Percentiles rank a stretch among this genome's conserved stretches.
Conservation (phyloP, 257 asterid species). For the Nicotiana knightiana region DNA sequence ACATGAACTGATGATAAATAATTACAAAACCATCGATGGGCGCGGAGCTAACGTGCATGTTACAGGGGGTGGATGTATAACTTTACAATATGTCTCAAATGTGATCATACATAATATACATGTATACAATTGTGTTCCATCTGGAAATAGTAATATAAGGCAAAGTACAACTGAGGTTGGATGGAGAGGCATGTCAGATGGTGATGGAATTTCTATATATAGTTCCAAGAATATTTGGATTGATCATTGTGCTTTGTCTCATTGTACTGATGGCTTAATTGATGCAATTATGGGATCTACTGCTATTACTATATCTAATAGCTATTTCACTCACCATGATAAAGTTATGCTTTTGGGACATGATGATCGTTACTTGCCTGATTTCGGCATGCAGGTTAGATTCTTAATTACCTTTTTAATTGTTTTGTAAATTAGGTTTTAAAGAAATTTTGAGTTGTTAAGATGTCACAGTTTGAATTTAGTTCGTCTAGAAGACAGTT, state of each 20-base stretch:
- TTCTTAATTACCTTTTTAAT: background rate
- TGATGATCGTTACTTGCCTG: slow-evolving; percentile 1
- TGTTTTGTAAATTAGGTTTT: background rate
- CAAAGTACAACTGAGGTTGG: slow-evolving; percentile 13
- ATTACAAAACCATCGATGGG: slow-evolving; percentile 19
- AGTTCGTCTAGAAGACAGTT: background rate
- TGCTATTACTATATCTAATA: slow-evolving; percentile 20
- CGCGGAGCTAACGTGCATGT: slow-evolving; percentile 20
- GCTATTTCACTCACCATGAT: slow-evolving; percentile 19
- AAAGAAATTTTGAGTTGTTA: background rate
- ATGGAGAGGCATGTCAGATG: slow-evolving; percentile 17
- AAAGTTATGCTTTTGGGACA: slow-evolving; percentile 23
- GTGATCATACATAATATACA: slow-evolving; percentile 24
- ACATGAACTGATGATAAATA: slow-evolving; percentile 19
- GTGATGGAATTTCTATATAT: slow-evolving; percentile 22
- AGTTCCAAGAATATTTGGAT: slow-evolving; percentile 17
- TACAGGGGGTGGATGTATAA: slow-evolving; percentile 24
- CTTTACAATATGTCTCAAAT: slow-evolving; percentile 15
- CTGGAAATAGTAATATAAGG: slow-evolving; percentile 13
- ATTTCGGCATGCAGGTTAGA: slow-evolving; percentile 5
- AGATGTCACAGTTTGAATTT: background rate
- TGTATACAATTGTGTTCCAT: slow-evolving; percentile 20
- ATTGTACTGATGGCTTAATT: slow-evolving; percentile 23
- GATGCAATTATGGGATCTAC: slow-evolving; percentile 27
- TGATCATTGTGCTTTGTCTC: slow-evolving; percentile 21